Base-by-base conservation (phyloP, 768 basidiomycete genomes). In the Dacryopinax primogenitus region DNA sequence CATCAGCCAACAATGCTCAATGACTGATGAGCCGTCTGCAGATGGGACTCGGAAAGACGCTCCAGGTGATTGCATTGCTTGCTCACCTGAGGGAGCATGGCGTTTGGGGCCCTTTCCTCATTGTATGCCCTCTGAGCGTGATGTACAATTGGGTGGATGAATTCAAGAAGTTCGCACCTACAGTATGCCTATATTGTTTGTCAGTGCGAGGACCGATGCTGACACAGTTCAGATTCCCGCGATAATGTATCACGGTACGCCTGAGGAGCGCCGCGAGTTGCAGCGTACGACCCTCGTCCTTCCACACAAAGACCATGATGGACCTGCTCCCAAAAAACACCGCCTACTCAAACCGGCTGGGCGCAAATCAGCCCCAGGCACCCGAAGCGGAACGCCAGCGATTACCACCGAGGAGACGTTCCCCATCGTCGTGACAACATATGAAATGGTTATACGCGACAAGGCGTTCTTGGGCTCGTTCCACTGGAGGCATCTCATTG, bases 51-150 rank as follows among this genome's bases (percentile, higher is more conserved):
- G 1, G 69, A 16, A 70, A 96, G 90, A 99, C 96, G 0, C 80
- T 98, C 0, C 96, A 99, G 80, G 90, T 86, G 0, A 99, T 99
- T 45, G 84, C 94, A 0, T 96, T 98, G 74, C 84, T 90, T 66
- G 94, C 94, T 0, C 87, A 93, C 74, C 80, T 99, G 0, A 86
- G 91, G 33, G 86, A 88, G 65, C 81, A 88, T 64, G 79, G 83
- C 2, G 83, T 87, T 51, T 80, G 79, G 66, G 81, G 83, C 16
- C 90, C 91, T 0, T 89, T 94, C 74, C 81, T 99, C 28, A 76
- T 99, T 65, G 92, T 97, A 21, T 92, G 91, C 67, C 96, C 96
- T 0, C 82, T 98, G 0, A 92, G 91, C 47, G 95, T 98, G 13
- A 76, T 97, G 16, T 87, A 93, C 71, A 95, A 94, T 70, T 97